phyloP scores from a whole-genome alignment of 805 yeast genomes.

The Schizosaccharomyces osmophilus region DNA sequence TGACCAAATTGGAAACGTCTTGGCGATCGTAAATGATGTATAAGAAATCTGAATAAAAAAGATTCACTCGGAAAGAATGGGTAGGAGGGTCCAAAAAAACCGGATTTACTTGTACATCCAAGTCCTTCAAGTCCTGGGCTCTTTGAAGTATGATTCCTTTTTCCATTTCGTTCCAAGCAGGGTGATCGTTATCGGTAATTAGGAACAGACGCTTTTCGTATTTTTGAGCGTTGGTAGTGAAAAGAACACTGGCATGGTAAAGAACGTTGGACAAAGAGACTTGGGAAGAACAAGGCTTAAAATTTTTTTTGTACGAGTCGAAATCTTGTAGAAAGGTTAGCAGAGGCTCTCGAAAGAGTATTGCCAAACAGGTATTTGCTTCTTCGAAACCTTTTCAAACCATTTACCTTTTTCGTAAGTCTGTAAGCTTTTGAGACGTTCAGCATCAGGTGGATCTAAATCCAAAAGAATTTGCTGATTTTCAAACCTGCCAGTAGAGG shows the following conservation, averaged over 20 bases:
- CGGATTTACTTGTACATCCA: constrained; percentile 33
- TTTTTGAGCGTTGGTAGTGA: background rate
- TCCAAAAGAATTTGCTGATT: constrained; percentile 8
- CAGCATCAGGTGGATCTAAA: constrained; percentile 8
- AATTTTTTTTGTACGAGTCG: background rate
- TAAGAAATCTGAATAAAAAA: constrained; percentile 25
- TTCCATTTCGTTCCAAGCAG: constrained; percentile 23
- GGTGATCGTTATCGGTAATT: constrained; percentile 54
- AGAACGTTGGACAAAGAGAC: constrained; percentile 28
- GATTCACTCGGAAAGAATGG: constrained; percentile 20
- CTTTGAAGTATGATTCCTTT: constrained; percentile 26
- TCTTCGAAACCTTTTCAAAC: background rate
- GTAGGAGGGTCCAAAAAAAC: constrained; percentile 25
- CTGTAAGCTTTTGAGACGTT: constrained; percentile 4
- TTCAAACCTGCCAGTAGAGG: constrained; percentile 7
- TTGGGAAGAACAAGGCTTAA: constrained; percentile 15
- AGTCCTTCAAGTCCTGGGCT: constrained; percentile 34
- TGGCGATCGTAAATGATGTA: constrained; percentile 9
- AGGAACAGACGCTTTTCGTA: constrained; percentile 30
- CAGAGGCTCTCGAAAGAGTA: too few relatives aligned
- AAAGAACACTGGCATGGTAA: constrained; percentile 20
- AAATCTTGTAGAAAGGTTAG: background rate
- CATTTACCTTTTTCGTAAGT: background rate
- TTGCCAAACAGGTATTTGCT: too few relatives aligned
- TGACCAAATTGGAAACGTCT: constrained; percentile 4